Base-by-base conservation (phyloP, 495 filamentous ascomycete genomes). In the Podospora conica region DNA sequence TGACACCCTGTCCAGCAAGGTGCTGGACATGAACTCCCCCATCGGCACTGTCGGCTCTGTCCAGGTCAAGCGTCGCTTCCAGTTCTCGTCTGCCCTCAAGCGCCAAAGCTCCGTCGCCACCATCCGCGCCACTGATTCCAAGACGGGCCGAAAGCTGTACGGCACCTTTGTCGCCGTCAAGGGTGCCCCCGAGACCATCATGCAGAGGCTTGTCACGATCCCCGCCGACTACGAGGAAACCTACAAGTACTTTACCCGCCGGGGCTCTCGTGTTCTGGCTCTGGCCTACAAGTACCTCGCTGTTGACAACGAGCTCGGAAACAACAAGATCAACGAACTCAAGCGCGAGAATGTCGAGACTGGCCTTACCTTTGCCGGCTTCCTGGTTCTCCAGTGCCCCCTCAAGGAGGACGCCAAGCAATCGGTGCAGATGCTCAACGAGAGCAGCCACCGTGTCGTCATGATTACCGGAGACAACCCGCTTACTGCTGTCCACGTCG, bases 401-500 rank as follows among this genome's bases (percentile, higher is more conserved):
- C 81, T 99, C 31, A 99, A 99, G 81, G 93, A 97, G 20, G 95
- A 99, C 77, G 95, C 95, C 22, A 91, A 93, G 79, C 88, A 91
- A 71, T 84, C 95, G 21, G 92, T 98, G 28, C 91, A 88, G 56
- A 98, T 99, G 95, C 84, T 99, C 64, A 99, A 97, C 73, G 96
- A 98, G 80, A 97, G 94, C 77, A 96, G 92, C 78, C 95, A 99
- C 80, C 92, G 95, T 69, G 91, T 96, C 64, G 91, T 98, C 70
- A 99, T 99, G 95, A 99, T 99, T 64, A 99, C 95, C 58, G 95
- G 95, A 71, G 95, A 99, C 77, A 99, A 99, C 73, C 93, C 95
- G 22, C 84, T 99, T 53, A 99, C 95, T 23, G 95, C 95, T 68
- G 90, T 95, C 24, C 94, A 99, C 74, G 95, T 99, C 65, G 95